phyloP scores from a whole-genome alignment of 495 filamentous ascomycete species.

The Xylaria castorea region DNA sequence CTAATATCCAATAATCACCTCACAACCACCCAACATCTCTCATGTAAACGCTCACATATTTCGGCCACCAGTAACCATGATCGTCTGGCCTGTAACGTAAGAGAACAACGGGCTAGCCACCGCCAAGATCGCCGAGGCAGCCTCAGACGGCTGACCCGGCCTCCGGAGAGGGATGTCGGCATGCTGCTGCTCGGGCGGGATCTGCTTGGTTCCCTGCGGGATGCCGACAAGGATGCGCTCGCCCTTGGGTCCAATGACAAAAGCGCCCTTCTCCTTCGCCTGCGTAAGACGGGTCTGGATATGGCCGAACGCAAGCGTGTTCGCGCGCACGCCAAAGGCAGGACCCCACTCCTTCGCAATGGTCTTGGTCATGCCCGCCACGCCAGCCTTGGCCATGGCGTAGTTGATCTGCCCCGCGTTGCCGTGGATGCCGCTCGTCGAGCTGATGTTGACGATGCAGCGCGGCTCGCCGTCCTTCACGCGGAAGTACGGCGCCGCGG shows the following conservation, averaged over 20 bases:
- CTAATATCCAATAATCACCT: neutral
- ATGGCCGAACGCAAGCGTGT: slow-evolving; percentile 82
- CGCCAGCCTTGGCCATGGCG: slow-evolving; percentile 79
- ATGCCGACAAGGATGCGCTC: slow-evolving; percentile 81
- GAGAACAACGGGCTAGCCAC: slow-evolving; percentile 79
- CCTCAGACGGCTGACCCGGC: slow-evolving; percentile 78
- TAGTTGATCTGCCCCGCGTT: slow-evolving; percentile 90
- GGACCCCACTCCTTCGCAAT: slow-evolving; percentile 95
- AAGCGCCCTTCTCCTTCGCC: slow-evolving; percentile 80
- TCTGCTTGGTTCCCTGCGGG: slow-evolving; percentile 50
- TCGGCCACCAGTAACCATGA: slow-evolving; percentile 81
- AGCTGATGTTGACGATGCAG: slow-evolving; percentile 81
- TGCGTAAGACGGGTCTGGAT: slow-evolving; percentile 79
- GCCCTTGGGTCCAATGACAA: slow-evolving; percentile 76
- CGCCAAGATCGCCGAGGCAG: slow-evolving; percentile 78
- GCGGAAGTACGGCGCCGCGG: slow-evolving; percentile 83
- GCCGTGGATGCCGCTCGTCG: slow-evolving; percentile 79
- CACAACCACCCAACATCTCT: slow-evolving; percentile 3
- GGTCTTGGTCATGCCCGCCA: slow-evolving; percentile 79
- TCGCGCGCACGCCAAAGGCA: slow-evolving; percentile 78
- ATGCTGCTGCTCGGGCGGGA: slow-evolving; percentile 48
- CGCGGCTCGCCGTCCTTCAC: slow-evolving; percentile 81
- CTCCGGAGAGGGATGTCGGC: slow-evolving; percentile 78
- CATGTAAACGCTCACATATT: slow-evolving; percentile 68
- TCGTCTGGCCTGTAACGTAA: slow-evolving; percentile 85